Evolutionary conservation across 805 yeast genomes (phyloP).

Genomic region (Tetrapisispora fleetii): DNA sequence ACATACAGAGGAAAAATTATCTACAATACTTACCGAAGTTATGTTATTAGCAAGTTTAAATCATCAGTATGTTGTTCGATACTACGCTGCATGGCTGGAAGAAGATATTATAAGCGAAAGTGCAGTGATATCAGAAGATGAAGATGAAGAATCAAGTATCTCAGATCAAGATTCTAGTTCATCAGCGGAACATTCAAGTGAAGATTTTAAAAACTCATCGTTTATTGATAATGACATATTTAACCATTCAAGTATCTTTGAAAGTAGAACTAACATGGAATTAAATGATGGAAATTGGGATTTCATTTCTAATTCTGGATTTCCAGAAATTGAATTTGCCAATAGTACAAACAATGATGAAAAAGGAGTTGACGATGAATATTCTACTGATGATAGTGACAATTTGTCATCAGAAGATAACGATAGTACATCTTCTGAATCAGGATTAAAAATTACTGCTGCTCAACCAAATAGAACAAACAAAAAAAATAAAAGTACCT

Average conservation of each 20-base stretch:
- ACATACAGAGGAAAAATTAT: conserved; percentile 69
- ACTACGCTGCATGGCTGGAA: conserved; percentile 96
- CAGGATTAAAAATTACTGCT: conserved; percentile 5
- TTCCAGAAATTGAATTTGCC: conserved; percentile 48
- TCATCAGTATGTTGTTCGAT: conserved; percentile 92
- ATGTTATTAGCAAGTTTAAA: conserved; percentile 83
- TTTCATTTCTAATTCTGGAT: conserved; percentile 46
- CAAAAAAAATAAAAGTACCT: conserved; percentile 47
- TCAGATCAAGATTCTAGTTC: conserved; percentile 14
- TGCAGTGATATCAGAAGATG: conserved; percentile 28
- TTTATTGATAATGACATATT: conserved; percentile 9
- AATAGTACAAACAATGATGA: conserved; percentile 26
- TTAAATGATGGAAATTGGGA: conserved; percentile 38
- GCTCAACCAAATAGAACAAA: not conserved
- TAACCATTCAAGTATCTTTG: conserved; percentile 22
- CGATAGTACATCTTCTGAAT: conserved; percentile 3
- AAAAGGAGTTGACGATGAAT: conserved; percentile 11
- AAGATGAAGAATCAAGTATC: conserved; percentile 13
- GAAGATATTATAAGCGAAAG: conserved; percentile 42
- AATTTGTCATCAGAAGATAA: conserved; percentile 1
- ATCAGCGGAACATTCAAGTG: conserved; percentile 6
- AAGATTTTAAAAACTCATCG: not conserved
- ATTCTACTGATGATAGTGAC: conserved; percentile 3
- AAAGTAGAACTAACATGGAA: conserved; percentile 22
- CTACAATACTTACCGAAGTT: conserved; percentile 81